Base-by-base conservation (phyloP, 805 yeast species). In the Candida arabinofermentans region DNA sequence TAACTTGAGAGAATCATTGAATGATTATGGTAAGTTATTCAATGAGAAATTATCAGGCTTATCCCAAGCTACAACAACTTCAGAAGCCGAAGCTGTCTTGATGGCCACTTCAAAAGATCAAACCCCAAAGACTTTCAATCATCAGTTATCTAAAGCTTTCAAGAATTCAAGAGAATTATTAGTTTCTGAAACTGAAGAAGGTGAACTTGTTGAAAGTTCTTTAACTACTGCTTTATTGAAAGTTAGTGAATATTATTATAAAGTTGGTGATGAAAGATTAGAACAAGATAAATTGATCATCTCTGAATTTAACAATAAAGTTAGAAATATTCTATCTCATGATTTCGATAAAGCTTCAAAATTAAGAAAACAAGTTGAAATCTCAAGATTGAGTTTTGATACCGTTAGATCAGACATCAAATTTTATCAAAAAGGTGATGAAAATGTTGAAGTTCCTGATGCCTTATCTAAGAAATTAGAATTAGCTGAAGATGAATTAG, bases 401-500 rank as follows among this genome's bases (percentile, higher is more conserved):
- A 70, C 81, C 7, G 63, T 81, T 47, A 74, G 93, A 60, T 70
- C 86, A 41, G 84, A 78, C 47, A 65, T 72, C 21, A 76, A 67
- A 51, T 39, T 52, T 21, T 46, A 53, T 18, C 63, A 62, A 45
- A 60, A 57, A 35, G 70, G 66, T 31, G 67, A 68, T 33, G 58
- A 58, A 31, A 71, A 70, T 33, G 63, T 72, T 34, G 71, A 70
- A 33, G 63, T 74, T 34, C 60, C 78, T 17, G 84, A 77, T 40
- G 69, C 67, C 32, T 71, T 80, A 49, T 67, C 69, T 46, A 72
- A 71, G 48, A 77, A 74, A 41, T 65, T 77, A 50, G 81, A 79
- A 44, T 59, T 66, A 14, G 70, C 71, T 46, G 95, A 86, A 62
- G 95, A 86, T 58, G 91, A 83, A 47, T 75, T 86, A 49, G 93